Percentiles rank a stretch among this genome's conserved stretches.
These are phyloP conservation scores for Pythium aquatile DNA, from an alignment of 352 stramenopile species.

Conservation along the genomic window DNA sequence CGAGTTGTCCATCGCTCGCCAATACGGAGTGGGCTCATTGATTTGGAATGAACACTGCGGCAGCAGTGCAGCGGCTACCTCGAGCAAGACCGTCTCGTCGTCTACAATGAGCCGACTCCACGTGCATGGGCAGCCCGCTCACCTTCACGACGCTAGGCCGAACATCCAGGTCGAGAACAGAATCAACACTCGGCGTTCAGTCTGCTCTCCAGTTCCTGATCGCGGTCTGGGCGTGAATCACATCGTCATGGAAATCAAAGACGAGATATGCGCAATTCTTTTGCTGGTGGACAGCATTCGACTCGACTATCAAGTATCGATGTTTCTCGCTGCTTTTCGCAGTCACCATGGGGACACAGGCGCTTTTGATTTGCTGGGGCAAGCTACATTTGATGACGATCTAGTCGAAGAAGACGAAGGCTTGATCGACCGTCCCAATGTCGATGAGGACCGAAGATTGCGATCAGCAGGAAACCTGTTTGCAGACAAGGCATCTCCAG, in stretches of 20 bases:
- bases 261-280: constrained; percentile 65
- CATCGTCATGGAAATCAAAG: constrained; percentile 74
- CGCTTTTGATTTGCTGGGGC: not conserved
- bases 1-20: constrained; percentile 18
- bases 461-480: not conserved
- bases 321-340: constrained; percentile 36
- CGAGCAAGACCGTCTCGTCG: not conserved
- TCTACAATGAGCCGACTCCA: not conserved
- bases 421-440: not conserved
- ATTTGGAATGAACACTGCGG: constrained; percentile 13
- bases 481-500: constrained; percentile 42
- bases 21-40: constrained; percentile 26
- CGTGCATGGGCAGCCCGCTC: not conserved
- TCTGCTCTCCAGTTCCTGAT: not conserved
- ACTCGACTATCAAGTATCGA: constrained; percentile 67
- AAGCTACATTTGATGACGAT: constrained; percentile 1
- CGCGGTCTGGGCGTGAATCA: constrained; percentile 35
- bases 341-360: not conserved
- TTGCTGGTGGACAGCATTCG: constrained; percentile 56
- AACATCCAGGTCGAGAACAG: too few relatives aligned
- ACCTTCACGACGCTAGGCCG: too few relatives aligned
- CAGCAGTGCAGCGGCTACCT: not conserved
- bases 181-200: not conserved
- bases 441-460: not conserved
- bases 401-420: not conserved